Percentiles rank a stretch among this genome's conserved stretches.
Conservation (phyloP, 768 basidiomycete species). For the Lactifluus pinguis region DNA sequence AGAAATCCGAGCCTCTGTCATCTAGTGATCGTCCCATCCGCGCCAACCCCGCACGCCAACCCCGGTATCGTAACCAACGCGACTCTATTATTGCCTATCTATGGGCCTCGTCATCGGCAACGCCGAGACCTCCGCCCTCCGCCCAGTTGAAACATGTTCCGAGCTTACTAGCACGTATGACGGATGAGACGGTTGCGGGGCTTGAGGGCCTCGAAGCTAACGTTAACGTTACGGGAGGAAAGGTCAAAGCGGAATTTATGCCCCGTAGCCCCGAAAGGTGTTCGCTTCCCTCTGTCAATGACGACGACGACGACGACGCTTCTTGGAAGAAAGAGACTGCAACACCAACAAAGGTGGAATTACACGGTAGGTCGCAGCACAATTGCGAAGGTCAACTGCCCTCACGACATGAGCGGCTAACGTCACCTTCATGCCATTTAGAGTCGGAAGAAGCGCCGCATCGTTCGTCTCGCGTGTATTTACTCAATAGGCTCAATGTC, state of each 20-base stretch:
- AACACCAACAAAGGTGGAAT: background rate
- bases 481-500: slow-evolving; percentile 36
- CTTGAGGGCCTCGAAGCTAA: background rate
- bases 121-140: background rate
- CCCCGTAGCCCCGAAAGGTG: background rate
- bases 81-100: slow-evolving; percentile 45
- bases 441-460: background rate
- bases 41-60: slow-evolving; percentile 16
- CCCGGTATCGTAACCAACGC: slow-evolving; percentile 35
- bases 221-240: background rate
- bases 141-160: background rate
- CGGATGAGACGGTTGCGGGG: background rate
- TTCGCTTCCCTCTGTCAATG: background rate
- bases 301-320: background rate
- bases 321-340: background rate
- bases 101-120: slow-evolving; percentile 6
- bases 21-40: background rate
- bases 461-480: slow-evolving; percentile 27
- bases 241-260: background rate
- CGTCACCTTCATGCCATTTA: background rate
- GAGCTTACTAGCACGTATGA: background rate
- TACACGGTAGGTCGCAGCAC: background rate
- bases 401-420: slow-evolving; percentile 6
- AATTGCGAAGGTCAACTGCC: slow-evolving; percentile 14
- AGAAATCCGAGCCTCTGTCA: background rate